Evolutionary conservation across 306 rosid genomes (phyloP).

Genomic region (Luffa aegyptiaca): DNA sequence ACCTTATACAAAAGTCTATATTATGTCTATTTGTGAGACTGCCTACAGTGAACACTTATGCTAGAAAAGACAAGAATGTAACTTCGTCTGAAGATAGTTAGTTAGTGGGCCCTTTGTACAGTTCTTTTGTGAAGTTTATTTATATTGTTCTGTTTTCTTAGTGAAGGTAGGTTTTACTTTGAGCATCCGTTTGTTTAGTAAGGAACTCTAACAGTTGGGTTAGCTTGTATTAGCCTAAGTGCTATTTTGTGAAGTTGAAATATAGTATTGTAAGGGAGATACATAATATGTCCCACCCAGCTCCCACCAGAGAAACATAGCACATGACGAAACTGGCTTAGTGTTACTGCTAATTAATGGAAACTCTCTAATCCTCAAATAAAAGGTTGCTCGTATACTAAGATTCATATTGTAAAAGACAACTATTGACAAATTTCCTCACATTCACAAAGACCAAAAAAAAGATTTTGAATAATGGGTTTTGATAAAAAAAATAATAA

Average conservation of each 20-base stretch:
- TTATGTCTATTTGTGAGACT: neutral
- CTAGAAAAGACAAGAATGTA: no score
- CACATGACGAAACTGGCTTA: neutral
- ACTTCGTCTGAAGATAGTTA: no score
- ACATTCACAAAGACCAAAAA: neutral
- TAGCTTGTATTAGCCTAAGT: no score
- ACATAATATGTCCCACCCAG: neutral
- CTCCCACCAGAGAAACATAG: slow-evolving; percentile 2
- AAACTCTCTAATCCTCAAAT: neutral
- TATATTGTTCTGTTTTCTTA: no score
- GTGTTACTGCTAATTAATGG: neutral
- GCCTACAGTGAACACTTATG: no score
- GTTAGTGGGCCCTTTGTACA: no score
- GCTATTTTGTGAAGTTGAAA: no score
- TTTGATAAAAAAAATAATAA: neutral
- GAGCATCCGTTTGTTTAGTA: no score
- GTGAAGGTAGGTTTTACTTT: no score
- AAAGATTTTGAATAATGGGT: neutral
- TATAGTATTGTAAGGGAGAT: no score
- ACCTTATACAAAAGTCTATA: neutral
- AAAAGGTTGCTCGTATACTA: neutral
- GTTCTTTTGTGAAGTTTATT: no score
- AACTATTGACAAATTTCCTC: neutral
- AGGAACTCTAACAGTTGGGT: no score
- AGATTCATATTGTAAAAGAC: neutral